Evolutionary conservation across 2,329 filamentous ascomycete species (phyloP), one percentile per base, ranked within the genome.

Genomic region (Dothideomycetidae sp.): DNA sequence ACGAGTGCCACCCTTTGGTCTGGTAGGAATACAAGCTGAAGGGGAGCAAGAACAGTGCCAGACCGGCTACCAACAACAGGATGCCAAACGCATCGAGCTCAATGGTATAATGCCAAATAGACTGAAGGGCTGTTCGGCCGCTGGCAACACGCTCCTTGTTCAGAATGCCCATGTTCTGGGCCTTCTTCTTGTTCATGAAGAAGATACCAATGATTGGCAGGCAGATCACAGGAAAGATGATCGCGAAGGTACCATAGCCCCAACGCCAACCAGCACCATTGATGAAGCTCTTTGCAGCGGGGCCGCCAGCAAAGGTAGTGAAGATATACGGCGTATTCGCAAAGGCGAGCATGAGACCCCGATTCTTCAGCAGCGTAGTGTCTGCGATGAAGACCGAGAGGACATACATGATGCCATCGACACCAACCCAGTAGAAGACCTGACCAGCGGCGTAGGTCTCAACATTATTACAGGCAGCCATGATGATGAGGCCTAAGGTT

Each of bases 321-420:
- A 48, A 47, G 39, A 56, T 56, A 46, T 52, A 55, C 2, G 53
- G 53, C 2, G 51, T 51, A 5, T 48, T 48, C 3, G 49, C 45
- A 37, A 53, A 53, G 19, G 48, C 53, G 39, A 52, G 51, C 14
- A 48, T 48, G 13, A 53, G 46, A 1, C 48, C 49, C 44, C 53
- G 46, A 37, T 54, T 50, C 31, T 49, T 48, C 11, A 56, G 46
- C 10, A 39, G 41, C 11, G 44, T 44, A 14, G 38, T 46, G 16
- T 47, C 44, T 21, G 44, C 44, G 36, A 46, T 39, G 38, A 46
- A 47, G 11, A 47, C 42, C 2, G 46, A 37, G 28, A 46, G 43
- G 16, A 42, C 32, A 28, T 40, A 42, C 9, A 29, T 19, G 18
- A 46, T 42, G 11, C 37, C 44, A 29, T 42, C 37, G 10, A 44